Conservation (phyloP, 306 rosid species). For the Styphnolobium japonicum region DNA sequence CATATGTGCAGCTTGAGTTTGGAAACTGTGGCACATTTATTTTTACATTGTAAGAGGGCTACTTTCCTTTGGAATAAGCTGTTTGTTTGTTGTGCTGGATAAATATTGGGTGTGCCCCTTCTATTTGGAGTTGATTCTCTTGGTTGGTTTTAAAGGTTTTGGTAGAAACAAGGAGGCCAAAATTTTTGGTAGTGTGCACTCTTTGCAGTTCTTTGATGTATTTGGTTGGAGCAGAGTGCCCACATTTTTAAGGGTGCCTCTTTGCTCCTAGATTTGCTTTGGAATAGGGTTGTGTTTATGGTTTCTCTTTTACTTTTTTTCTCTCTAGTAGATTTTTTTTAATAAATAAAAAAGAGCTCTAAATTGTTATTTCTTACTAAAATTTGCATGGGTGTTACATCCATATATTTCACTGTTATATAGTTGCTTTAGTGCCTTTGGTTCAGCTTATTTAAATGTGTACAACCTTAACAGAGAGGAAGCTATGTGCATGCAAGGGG, state of each 20-base stretch:
- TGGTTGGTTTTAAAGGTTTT: background rate
- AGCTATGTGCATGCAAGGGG: constrained; percentile 93
- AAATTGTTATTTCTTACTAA: background rate
- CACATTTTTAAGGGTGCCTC: background rate
- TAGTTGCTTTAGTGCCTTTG: background rate
- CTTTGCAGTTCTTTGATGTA: background rate
- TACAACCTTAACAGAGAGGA: constrained; percentile 69
- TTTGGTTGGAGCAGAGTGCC: background rate
- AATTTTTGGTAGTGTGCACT: background rate
- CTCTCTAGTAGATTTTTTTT: background rate
- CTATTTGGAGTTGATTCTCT: background rate
- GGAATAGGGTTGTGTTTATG: background rate
- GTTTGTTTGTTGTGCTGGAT: background rate
- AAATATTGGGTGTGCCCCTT: background rate
- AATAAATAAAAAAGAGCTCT: background rate
- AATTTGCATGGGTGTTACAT: constrained; percentile 3
- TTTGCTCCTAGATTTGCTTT: background rate
- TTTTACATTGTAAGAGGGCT: background rate
- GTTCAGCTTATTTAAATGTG: constrained; percentile 9
- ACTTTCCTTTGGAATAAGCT: background rate
- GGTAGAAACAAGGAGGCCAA: background rate
- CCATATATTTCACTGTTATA: background rate
- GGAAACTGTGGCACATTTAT: background rate
- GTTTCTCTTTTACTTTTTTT: background rate
- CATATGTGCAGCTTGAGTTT: background rate